Evolutionary conservation across 371 early-diverging fungal species (phyloP).

Genomic region (Syncephalastrum monosporum): DNA sequence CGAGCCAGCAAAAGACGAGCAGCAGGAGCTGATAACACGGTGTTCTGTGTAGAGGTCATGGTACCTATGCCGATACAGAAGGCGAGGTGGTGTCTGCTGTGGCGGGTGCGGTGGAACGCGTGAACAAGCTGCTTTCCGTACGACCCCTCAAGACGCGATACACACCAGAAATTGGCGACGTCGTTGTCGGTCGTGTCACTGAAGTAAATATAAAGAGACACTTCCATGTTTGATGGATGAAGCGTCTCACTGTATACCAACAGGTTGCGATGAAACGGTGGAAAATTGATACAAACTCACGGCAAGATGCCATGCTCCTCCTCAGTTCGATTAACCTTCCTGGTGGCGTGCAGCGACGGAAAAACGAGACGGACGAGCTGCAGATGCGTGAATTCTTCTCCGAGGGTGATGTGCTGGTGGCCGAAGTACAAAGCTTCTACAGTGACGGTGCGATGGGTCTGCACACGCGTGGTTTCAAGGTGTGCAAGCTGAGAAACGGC

Average conservation of each 20-base stretch:
- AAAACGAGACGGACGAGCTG: conserved; percentile 97
- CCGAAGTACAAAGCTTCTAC: conserved; percentile 95
- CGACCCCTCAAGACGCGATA: conserved; percentile 87
- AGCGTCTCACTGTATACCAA: background rate
- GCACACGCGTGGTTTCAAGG: conserved; percentile 96
- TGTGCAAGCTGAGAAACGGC: conserved; percentile 96
- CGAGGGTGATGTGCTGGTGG: conserved; percentile 96
- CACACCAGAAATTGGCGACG: conserved; percentile 96
- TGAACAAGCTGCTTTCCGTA: conserved; percentile 96
- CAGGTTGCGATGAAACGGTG: conserved; percentile 88
- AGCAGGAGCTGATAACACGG: too few relatives aligned
- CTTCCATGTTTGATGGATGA: background rate
- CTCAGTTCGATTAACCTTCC: conserved; percentile 96
- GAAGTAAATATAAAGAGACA: conserved; percentile 53
- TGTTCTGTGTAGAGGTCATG: conserved; percentile 79
- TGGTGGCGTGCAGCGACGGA: conserved; percentile 97
- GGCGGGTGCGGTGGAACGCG: conserved; percentile 90
- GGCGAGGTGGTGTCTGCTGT: conserved; percentile 77
- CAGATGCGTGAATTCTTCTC: conserved; percentile 96
- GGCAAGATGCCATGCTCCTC: conserved; percentile 86
- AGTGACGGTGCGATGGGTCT: conserved; percentile 87
- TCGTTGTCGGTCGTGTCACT: conserved; percentile 96
- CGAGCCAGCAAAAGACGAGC: too few relatives aligned
- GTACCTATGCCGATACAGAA: conserved; percentile 80
- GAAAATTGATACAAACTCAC: conserved; percentile 94